Evolutionary conservation across 148 eudicot species (phyloP).

Genomic region (Fagopyrum homotropicum): DNA sequence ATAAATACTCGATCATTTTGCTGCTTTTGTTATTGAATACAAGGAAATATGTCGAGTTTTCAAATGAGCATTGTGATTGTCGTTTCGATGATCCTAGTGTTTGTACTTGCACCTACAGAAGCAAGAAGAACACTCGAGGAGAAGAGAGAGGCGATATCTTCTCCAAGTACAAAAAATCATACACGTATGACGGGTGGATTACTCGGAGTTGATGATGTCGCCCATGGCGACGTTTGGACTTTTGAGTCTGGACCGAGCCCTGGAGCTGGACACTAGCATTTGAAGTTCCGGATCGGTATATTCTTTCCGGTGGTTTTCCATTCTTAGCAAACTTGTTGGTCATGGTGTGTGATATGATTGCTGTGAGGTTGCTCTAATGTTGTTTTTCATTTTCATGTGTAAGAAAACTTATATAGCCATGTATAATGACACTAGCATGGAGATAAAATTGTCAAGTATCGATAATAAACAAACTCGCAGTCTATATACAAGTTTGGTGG

Average conservation of each 20-base stretch:
- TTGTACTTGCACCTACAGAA: background rate
- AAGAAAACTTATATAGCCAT: background rate
- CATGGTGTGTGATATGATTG: background rate
- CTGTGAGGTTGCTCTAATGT: background rate
- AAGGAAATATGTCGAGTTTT: background rate
- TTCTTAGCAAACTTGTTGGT: background rate
- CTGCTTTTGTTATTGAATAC: background rate
- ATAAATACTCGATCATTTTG: background rate
- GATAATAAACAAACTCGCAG: too few species aligned
- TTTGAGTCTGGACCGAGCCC: conserved; percentile 25
- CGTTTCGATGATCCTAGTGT: background rate
- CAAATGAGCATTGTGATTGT: background rate
- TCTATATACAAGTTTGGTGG: too few species aligned
- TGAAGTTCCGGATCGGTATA: background rate
- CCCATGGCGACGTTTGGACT: conserved; percentile 9
- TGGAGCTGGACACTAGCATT: conserved; percentile 21
- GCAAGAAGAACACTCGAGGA: background rate
- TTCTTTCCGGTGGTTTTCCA: background rate
- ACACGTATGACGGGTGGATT: background rate
- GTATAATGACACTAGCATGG: too few species aligned
- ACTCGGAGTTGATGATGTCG: background rate
- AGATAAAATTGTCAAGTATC: too few species aligned
- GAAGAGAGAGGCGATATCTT: background rate
- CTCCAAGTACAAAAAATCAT: background rate
- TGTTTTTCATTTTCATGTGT: background rate